A percentile compares a stretch with the other conserved stretches of the same genome.
phyloP scores from a whole-genome alignment of 2,329 filamentous ascomycete genomes.

The Alternaria metachromatica region DNA sequence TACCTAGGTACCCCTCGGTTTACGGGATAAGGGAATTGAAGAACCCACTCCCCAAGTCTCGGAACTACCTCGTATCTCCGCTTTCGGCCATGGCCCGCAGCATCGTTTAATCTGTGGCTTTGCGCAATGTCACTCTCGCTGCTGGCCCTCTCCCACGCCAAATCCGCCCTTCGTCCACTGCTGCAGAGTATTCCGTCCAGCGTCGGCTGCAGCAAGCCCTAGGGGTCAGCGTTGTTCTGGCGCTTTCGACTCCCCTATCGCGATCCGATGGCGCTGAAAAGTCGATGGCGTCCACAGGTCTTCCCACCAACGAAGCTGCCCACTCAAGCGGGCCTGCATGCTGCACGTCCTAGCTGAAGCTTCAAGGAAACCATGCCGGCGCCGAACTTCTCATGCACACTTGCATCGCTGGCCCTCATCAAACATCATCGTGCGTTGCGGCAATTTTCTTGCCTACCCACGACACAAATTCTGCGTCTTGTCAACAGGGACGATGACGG shows the following conservation, averaged over 20 bases:
- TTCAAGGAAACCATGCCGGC: conserved; percentile 27
- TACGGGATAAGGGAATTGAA: conserved; percentile 20
- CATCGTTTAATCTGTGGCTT: neutral
- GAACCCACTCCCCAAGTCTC: conserved; percentile 21
- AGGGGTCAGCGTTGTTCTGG: conserved; percentile 1
- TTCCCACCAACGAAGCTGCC: conserved; percentile 25
- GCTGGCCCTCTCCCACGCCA: neutral
- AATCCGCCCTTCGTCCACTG: neutral
- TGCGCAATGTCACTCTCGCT: neutral
- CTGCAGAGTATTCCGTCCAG: neutral
- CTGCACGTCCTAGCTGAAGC: conserved; percentile 32
- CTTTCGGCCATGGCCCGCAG: conserved; percentile 25
- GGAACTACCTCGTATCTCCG: conserved; percentile 25
- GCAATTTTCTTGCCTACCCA: conserved; percentile 17
- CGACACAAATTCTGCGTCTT: conserved; percentile 5
- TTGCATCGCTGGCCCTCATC: conserved; percentile 26
- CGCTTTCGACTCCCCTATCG: conserved; percentile 12
- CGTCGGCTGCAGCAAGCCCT: conserved; percentile 10
- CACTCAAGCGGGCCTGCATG: conserved; percentile 37
- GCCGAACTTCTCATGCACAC: conserved; percentile 34
- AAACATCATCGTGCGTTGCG: conserved; percentile 32
- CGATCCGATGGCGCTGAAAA: conserved; percentile 34
- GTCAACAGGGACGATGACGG: neutral
- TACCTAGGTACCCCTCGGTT: conserved; percentile 30
- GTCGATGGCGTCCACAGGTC: conserved; percentile 27